A percentile compares a stretch with the other conserved stretches of the same genome.
phyloP scores from a whole-genome alignment of 1,284 basidiomycete genomes.

The Earliella scabrosa region DNA sequence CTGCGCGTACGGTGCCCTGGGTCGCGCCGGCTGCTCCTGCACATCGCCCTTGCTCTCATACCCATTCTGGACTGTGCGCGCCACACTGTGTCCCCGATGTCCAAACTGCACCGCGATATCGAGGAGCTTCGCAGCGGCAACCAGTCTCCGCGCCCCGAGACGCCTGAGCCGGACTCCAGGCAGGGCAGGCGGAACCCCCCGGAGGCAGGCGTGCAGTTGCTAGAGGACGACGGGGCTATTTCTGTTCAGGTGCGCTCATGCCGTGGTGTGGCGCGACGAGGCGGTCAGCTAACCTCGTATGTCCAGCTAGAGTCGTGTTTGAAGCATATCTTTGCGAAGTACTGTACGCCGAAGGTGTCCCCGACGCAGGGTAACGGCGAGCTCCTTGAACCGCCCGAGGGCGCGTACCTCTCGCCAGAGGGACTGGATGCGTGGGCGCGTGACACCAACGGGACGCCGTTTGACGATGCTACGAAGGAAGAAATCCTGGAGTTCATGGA shows the following conservation, averaged over 20 bases:
- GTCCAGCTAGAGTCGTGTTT: conserved; percentile 63
- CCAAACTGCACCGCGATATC: conserved; percentile 32
- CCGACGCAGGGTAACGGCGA: conserved; percentile 25
- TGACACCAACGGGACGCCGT: conserved; percentile 77
- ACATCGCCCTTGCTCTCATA: conserved; percentile 1
- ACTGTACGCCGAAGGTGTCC: conserved; percentile 57
- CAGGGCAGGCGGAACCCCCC: conserved; percentile 59
- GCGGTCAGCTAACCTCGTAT: neutral
- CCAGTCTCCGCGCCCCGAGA: conserved; percentile 58
- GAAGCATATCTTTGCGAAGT: conserved; percentile 75
- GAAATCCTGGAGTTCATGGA: conserved; percentile 78
- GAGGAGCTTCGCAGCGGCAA: conserved; percentile 37
- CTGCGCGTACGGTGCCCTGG: neutral
- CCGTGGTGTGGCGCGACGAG: neutral
- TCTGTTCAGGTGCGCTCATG: conserved; percentile 57
- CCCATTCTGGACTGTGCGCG: neutral
- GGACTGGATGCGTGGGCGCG: conserved; percentile 74
- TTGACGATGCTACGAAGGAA: conserved; percentile 74
- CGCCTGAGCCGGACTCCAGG: conserved; percentile 61
- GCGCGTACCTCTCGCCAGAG: conserved; percentile 58
- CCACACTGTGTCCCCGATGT: conserved; percentile 7
- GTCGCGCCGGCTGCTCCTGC: conserved; percentile 1
- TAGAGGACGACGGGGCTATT: conserved; percentile 68
- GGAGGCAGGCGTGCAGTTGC: conserved; percentile 46
- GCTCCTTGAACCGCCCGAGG: conserved; percentile 54